A percentile compares a stretch with the other conserved stretches of the same genome.
Conservation (phyloP, 768 basidiomycete species). For the Serpula lacrymans region DNA sequence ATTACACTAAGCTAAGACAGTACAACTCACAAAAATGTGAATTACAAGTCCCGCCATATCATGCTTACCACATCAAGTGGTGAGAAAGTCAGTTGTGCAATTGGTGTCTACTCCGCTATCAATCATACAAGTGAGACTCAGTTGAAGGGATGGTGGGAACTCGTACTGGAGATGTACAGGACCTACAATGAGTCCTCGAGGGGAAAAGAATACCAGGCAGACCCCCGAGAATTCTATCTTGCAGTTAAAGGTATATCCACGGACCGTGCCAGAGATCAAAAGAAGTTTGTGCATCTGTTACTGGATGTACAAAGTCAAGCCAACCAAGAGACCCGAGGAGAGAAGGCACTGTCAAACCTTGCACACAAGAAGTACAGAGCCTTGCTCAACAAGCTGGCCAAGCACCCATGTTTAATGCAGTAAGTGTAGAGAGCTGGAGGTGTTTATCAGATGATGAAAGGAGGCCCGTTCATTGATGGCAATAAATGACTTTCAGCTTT, state of each 20-base stretch:
- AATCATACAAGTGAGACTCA: conserved; percentile 26
- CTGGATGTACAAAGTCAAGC: conserved; percentile 5
- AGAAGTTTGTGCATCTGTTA: conserved; percentile 16
- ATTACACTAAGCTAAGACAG: conserved; percentile 23
- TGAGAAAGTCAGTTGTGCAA: conserved; percentile 6
- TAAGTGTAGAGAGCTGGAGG: not conserved
- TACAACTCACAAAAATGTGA: conserved; percentile 21
- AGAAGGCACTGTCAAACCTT: not conserved
- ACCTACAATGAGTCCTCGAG: conserved; percentile 14
- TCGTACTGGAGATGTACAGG: conserved; percentile 7
- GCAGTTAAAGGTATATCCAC: conserved; percentile 18
- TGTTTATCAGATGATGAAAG: not conserved
- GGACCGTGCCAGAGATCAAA: conserved; percentile 30
- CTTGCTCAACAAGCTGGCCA: too few relatives aligned
- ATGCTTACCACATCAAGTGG: conserved; percentile 5
- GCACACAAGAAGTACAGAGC: too few relatives aligned
- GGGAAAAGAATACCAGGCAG: conserved; percentile 8
- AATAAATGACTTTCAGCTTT: not conserved
- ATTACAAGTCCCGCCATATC: conserved; percentile 16
- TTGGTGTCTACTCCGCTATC: conserved; percentile 13
- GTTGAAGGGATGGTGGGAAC: conserved; percentile 16
- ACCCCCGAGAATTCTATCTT: conserved; percentile 10
- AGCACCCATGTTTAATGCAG: too few relatives aligned
- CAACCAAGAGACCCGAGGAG: conserved; percentile 3
- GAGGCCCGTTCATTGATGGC: not conserved